Conservation (phyloP, 805 yeast genomes). For the Candida tallmaniae region DNA sequence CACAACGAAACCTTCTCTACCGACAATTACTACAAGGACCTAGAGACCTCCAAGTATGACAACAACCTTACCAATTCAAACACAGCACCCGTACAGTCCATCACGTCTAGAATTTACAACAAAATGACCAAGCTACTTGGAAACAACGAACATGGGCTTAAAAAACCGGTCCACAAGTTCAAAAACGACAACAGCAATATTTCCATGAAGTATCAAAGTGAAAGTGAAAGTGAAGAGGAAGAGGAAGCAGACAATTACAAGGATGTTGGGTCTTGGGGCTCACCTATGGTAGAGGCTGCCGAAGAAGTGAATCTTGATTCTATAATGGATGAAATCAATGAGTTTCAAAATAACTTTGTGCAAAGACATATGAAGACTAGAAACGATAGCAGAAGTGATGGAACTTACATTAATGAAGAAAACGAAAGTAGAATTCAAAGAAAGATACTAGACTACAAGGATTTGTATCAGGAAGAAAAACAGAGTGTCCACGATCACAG, state of each 20-base stretch:
- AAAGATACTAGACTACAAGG: constrained; percentile 30
- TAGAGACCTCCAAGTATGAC: background rate
- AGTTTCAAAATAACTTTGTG: constrained; percentile 28
- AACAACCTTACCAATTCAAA: background rate
- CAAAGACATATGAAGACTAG: constrained; percentile 14
- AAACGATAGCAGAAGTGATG: too few species aligned
- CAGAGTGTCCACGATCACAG: constrained; percentile 13
- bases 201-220: constrained; percentile 19
- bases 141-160: background rate
- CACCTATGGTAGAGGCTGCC: constrained; percentile 4
- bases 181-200: background rate
- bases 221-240: constrained; percentile 13
- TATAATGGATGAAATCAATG: constrained; percentile 23
- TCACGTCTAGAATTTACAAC: constrained; percentile 12
- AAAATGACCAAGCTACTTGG: constrained; percentile 13
- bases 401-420: constrained; percentile 1
- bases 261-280: constrained; percentile 1
- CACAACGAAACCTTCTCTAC: too few species aligned
- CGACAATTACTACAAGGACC: constrained; percentile 6
- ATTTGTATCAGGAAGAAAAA: constrained; percentile 13
- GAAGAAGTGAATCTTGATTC: constrained; percentile 11
- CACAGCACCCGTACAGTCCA: constrained; percentile 3
- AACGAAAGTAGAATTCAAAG: constrained; percentile 28
- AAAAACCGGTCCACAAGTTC: background rate
- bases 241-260: background rate